Percentiles rank a stretch among this genome's conserved stretches.
phyloP scores from a whole-genome alignment of 164 flowering plant genomes.

The Umbilicus rupestris region DNA sequence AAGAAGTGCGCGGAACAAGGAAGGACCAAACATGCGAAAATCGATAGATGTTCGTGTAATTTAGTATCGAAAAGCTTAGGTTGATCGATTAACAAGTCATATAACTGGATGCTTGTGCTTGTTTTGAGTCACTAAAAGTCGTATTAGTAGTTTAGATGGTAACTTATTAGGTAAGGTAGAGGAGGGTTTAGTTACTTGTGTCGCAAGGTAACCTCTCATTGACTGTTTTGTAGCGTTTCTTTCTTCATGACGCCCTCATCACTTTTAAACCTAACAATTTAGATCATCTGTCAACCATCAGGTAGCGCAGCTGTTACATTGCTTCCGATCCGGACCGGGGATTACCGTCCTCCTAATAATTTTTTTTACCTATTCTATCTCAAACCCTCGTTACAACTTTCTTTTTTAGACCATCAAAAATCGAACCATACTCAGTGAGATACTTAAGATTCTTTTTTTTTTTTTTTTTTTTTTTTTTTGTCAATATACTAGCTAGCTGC shows the following conservation, averaged over 20 bases:
- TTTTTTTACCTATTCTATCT: no score
- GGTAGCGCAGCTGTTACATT: background rate
- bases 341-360: no score
- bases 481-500: no score
- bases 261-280: background rate
- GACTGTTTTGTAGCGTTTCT: background rate
- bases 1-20: background rate
- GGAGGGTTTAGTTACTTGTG: background rate
- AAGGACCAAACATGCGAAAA: background rate
- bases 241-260: background rate
- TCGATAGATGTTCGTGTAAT: background rate
- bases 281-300: slow-evolving; percentile 1
- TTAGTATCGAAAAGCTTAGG: background rate
- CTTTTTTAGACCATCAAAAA: no score
- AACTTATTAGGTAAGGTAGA: background rate
- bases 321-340: no score
- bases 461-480: no score
- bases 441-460: no score
- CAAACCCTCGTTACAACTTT: no score
- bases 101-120: slow-evolving; percentile 2
- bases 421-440: no score
- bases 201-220: background rate
- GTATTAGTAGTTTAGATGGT: slow-evolving; percentile 7
- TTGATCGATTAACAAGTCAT: background rate
- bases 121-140: slow-evolving; percentile 3